These are phyloP conservation scores for Massariosphaeria phaeospora DNA, from an alignment of 495 filamentous ascomycete species.

Conservation along the genomic window DNA sequence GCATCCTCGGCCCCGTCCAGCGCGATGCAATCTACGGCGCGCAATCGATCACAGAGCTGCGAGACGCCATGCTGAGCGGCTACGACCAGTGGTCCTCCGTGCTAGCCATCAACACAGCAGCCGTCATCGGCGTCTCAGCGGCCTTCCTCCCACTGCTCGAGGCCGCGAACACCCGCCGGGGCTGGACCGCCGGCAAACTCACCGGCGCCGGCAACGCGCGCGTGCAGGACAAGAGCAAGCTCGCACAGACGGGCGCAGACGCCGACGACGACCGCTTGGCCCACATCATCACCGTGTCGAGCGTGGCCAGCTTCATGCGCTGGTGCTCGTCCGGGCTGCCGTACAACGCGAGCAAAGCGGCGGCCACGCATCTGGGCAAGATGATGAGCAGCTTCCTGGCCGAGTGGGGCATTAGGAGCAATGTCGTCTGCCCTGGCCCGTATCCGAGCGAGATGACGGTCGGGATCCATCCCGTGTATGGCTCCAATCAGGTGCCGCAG, in stretches of 20 bases:
- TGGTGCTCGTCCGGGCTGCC: conserved; percentile 33
- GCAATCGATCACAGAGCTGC: conserved; percentile 17
- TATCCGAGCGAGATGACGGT: conserved; percentile 62
- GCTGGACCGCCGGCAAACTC: conserved; percentile 26
- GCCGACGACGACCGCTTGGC: conserved; percentile 29
- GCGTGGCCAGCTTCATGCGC: conserved; percentile 37
- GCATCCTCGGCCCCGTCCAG: conserved; percentile 28
- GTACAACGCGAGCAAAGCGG: conserved; percentile 38
- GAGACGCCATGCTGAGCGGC: conserved; percentile 25
- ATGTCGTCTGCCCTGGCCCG: conserved; percentile 38
- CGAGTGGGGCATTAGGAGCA: conserved; percentile 37
- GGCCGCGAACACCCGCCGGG: conserved; percentile 31
- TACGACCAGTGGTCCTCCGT: conserved; percentile 20
- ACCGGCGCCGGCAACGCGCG: conserved; percentile 10
- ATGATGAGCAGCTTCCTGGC: conserved; percentile 36
- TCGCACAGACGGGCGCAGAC: conserved; percentile 7
- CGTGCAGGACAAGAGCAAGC: conserved; percentile 6
- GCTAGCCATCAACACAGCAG: conserved; percentile 30
- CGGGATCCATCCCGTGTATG: conserved; percentile 43
- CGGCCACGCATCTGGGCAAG: conserved; percentile 38
- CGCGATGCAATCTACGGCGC: conserved; percentile 11
- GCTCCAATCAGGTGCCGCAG: conserved; percentile 48
- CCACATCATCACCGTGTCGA: conserved; percentile 39
- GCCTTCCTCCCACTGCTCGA: conserved; percentile 35
- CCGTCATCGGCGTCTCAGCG: conserved; percentile 30